Conservation (phyloP, 2,329 filamentous ascomycete species). For the Aspergillus sp. region DNA sequence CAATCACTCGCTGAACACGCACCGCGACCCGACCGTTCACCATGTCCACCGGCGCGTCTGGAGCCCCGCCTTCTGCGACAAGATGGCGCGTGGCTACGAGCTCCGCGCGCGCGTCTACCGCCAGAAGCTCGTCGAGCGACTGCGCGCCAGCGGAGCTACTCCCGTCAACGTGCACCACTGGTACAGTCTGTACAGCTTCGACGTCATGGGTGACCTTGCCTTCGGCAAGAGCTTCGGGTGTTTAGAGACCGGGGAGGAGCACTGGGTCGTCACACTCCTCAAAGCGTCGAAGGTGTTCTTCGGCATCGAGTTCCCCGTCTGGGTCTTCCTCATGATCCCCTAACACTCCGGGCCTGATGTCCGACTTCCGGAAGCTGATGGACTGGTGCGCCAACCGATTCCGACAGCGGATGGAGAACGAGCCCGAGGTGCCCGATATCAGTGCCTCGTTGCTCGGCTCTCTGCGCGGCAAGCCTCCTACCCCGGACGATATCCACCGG, state of each 20-base stretch:
- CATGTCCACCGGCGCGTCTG: constrained; percentile 42
- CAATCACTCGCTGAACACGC: constrained; percentile 40
- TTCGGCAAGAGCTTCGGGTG: constrained; percentile 9
- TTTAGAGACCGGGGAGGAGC: not conserved
- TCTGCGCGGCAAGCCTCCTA: not conserved
- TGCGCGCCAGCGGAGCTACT: constrained; percentile 23
- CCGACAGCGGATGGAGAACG: not conserved
- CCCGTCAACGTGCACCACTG: constrained; percentile 39
- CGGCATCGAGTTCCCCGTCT: not conserved
- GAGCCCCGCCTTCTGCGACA: constrained; percentile 43
- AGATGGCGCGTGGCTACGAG: constrained; percentile 44
- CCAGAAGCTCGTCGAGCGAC: constrained; percentile 31
- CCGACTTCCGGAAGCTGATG: not conserved
- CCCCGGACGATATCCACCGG: not conserved
- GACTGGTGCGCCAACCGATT: not conserved
- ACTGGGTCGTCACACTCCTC: not conserved
- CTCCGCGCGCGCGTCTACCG: constrained; percentile 35
- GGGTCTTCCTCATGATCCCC: not conserved
- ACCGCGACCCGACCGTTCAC: constrained; percentile 38
- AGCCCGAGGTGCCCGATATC: not conserved
- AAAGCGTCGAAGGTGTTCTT: not conserved
- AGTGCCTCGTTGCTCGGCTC: not conserved
- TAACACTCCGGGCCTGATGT: not conserved
- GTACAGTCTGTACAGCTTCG: constrained; percentile 26
- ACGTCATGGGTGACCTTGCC: constrained; percentile 17